Conservation (phyloP, 2,329 filamentous ascomycete genomes). For the Gremmenia infestans region DNA sequence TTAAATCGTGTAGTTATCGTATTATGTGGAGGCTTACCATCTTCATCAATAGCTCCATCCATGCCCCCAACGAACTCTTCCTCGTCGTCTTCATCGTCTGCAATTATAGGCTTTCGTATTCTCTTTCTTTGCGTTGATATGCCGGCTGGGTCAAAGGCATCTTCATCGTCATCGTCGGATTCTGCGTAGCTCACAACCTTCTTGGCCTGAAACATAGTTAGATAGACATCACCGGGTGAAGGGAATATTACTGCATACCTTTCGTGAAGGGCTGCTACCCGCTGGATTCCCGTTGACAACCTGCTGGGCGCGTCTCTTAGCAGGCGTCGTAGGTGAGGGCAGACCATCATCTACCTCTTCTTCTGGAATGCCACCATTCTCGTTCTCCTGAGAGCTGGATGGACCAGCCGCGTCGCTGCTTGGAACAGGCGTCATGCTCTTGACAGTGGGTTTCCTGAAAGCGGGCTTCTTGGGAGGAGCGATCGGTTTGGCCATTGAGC, state of each 20-base stretch:
- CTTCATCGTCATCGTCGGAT: conserved; percentile 74
- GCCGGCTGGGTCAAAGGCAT: conserved; percentile 40
- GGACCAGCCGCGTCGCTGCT: conserved; percentile 73
- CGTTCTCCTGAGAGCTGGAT: conserved; percentile 63
- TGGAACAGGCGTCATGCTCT: conserved; percentile 64
- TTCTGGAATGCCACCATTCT: conserved; percentile 34
- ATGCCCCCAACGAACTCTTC: conserved; percentile 60
- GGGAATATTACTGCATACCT: conserved; percentile 47
- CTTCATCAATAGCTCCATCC: conserved; percentile 53
- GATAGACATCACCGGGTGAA: background rate
- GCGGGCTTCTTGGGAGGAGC: conserved; percentile 40
- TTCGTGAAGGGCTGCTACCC: conserved; percentile 71
- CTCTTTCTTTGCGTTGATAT: conserved; percentile 34
- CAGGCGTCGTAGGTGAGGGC: conserved; percentile 37
- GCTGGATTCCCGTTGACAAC: conserved; percentile 38
- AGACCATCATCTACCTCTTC: conserved; percentile 51
- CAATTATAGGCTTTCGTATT: conserved; percentile 52
- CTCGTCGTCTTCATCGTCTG: conserved; percentile 64
- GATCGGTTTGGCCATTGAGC: conserved; percentile 29
- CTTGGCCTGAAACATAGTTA: conserved; percentile 42
- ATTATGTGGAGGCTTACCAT: conserved; percentile 37
- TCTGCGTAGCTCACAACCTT: conserved; percentile 77
- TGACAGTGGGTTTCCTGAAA: conserved; percentile 25
- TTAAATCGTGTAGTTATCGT: background rate
- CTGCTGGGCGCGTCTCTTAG: conserved; percentile 40